Base-by-base conservation (phyloP, 2,329 filamentous ascomycete species). In the Aureobasidium sp. region DNA sequence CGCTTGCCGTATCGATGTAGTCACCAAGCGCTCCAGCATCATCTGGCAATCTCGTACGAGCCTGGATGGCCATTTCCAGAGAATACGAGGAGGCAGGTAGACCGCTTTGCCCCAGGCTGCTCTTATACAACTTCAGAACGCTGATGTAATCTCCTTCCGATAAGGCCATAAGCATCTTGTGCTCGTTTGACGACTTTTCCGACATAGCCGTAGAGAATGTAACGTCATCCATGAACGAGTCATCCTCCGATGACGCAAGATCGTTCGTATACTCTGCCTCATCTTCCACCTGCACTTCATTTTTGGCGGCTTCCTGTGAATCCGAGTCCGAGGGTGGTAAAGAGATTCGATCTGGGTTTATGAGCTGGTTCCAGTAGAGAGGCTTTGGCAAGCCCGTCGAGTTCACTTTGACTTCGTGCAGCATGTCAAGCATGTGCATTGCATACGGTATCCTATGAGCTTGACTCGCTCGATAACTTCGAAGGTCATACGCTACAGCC, bases 21-120 rank as follows among this genome's bases (percentile, higher is more conserved):
- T 58, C 43, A 38, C 64, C 55, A 17, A 67, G 69, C 23, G 61
- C 63, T 15, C 49, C 47, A 23, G 57, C 15, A 23, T 67, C 49
- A 15, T 35, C 42, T 27, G 43, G n/a, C 31, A 33, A 10, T 10
- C 49, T 49, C 17, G 11, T 38, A n/a, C 33, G 43, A 23, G 70
- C 68, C 53, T 71, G 65, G 5, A 71, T 60, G 1, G 69, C 69
- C 13, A 71, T 54, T 35, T 70, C 65, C 13, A 73, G 64, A 2
- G 65, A 62, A 19, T 64, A 60, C 7, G 64, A 61, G 15, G 70
- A 70, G 15, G 57, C 31, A 21, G 69, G 68, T 15, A 69, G 42
- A n/a, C 66, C 67, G 25, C 49, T 59, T 19, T 61, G 27, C 19
- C 64, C 63, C 5, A 65, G 57, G 6, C 63, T 67, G 11, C 29